phyloP scores from a whole-genome alignment of 179 eudicot species.

The Amaranthus tricolor region DNA sequence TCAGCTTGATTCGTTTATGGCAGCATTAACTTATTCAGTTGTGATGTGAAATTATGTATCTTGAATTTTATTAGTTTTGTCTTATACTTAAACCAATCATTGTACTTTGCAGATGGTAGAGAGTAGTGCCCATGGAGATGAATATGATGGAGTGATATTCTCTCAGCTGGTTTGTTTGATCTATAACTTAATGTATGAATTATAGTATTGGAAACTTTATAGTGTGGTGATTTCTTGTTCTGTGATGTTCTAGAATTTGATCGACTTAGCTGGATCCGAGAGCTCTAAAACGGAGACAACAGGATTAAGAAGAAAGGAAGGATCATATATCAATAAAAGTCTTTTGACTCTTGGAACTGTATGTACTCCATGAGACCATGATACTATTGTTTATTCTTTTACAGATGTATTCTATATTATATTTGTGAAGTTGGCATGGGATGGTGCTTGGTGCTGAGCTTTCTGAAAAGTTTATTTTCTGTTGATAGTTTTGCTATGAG shows the following conservation, averaged over 20 bases:
- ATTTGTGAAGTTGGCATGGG: not conserved
- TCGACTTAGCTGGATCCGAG: conserved; percentile 96
- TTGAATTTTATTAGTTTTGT: not conserved
- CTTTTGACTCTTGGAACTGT: conserved; percentile 98
- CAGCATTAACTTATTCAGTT: not conserved
- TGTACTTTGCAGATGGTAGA: conserved; percentile 72
- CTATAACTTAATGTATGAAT: conserved; percentile 5
- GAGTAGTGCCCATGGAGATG: conserved; percentile 96
- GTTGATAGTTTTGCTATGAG: not conserved
- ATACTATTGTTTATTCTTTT: not conserved
- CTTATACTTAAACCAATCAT: conserved; percentile 10
- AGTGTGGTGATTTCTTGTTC: conserved; percentile 6
- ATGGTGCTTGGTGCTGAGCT: not conserved
- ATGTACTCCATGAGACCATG: conserved; percentile 26
- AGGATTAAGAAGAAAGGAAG: conserved; percentile 92
- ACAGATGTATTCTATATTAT: not conserved
- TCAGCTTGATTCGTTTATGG: conserved; percentile 4
- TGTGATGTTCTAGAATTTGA: conserved; percentile 54
- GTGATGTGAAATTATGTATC: not conserved
- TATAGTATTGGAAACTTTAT: not conserved
- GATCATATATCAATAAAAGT: conserved; percentile 94
- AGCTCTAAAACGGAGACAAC: conserved; percentile 98
- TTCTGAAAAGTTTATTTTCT: not conserved
- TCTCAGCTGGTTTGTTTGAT: conserved; percentile 71
- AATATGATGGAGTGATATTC: conserved; percentile 93